Conservation (phyloP, 306 rosid species). For the Malus asiatica region DNA sequence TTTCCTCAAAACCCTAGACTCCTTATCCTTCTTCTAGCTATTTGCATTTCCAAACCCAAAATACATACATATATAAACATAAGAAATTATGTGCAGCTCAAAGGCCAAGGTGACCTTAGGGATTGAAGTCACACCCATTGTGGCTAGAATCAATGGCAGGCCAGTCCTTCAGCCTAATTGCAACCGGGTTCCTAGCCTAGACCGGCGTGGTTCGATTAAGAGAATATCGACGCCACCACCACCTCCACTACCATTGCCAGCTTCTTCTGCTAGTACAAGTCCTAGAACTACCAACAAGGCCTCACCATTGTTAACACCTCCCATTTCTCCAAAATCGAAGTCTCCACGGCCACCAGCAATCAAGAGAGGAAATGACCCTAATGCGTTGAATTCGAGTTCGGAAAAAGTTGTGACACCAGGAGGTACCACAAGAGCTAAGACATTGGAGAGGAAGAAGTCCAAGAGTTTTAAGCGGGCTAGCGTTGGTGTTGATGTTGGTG, state of each 20-base stretch:
- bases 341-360: constrained; percentile 73
- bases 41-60: not conserved
- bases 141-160: constrained; percentile 61
- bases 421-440: constrained; percentile 34
- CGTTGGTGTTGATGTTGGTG: constrained; percentile 18
- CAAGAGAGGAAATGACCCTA: constrained; percentile 61
- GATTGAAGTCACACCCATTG: constrained; percentile 33
- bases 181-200: constrained; percentile 64
- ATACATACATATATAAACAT: not conserved
- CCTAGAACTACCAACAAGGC: constrained; percentile 17
- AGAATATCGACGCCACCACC: constrained; percentile 43
- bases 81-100: constrained; percentile 60
- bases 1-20: not conserved
- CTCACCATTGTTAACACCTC: constrained; percentile 36
- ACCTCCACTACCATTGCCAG: constrained; percentile 25
- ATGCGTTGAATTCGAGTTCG: constrained; percentile 49
- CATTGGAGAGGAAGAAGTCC: constrained; percentile 77
- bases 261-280: constrained; percentile 26
- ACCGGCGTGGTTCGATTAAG: constrained; percentile 56
- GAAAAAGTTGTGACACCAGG: constrained; percentile 59
- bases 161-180: constrained; percentile 87
- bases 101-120: constrained; percentile 55
- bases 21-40: not conserved
- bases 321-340: constrained; percentile 65
- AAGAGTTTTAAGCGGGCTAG: constrained; percentile 58